These are phyloP conservation scores for Suillus brevipes DNA, from an alignment of 768 basidiomycete species.

Conservation along the genomic window DNA sequence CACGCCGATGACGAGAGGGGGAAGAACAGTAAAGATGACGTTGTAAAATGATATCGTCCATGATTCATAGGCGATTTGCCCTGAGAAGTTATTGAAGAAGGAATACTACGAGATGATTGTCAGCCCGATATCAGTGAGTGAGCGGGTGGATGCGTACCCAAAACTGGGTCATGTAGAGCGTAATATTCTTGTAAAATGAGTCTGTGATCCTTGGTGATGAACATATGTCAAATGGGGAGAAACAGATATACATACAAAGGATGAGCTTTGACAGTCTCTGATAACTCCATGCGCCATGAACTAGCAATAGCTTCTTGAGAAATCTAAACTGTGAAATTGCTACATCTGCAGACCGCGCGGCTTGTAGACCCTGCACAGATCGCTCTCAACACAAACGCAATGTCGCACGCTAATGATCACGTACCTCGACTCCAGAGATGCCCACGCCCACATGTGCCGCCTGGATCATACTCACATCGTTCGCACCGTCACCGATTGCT, in stretches of 20 bases:
- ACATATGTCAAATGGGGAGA: background rate
- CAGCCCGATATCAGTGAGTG: background rate
- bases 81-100: slow-evolving; percentile 99
- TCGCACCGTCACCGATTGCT: slow-evolving; percentile 97
- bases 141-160: slow-evolving; percentile 62
- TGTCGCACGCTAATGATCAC: slow-evolving; percentile 13
- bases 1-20: slow-evolving; percentile 95
- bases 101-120: slow-evolving; percentile 68
- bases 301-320: slow-evolving; percentile 91
- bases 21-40: slow-evolving; percentile 92
- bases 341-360: slow-evolving; percentile 95
- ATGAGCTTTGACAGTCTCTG: slow-evolving; percentile 92
- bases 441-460: slow-evolving; percentile 97
- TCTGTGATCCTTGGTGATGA: slow-evolving; percentile 45
- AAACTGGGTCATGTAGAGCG: slow-evolving; percentile 97
- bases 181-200: slow-evolving; percentile 99
- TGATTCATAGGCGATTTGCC: slow-evolving; percentile 97
- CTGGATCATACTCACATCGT: slow-evolving; percentile 99
- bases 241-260: slow-evolving; percentile 63
- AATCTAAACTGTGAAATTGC: slow-evolving; percentile 98
- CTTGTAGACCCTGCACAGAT: slow-evolving; percentile 81
- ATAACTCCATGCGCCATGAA: slow-evolving; percentile 99
- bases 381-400: background rate
- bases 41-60: slow-evolving; percentile 99
- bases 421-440: slow-evolving; percentile 94